Base-by-base conservation (phyloP, 2,329 filamentous ascomycete species). In the Claviceps sp. region DNA sequence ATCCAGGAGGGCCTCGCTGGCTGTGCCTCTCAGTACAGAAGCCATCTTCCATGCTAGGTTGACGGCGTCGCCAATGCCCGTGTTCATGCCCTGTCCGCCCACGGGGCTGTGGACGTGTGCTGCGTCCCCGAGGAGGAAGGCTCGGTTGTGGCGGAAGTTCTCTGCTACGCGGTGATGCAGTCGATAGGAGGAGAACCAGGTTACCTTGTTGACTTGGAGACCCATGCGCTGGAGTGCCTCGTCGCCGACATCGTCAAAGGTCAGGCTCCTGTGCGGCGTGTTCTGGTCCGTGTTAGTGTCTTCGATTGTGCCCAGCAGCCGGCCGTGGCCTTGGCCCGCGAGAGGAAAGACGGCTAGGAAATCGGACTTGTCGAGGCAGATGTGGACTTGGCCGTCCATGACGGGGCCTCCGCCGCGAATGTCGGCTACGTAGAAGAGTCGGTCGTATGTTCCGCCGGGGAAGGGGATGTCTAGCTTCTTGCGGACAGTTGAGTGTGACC, bases 41-140 rank as follows among this genome's bases (percentile, higher is more conserved):
- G 60, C 68, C 0, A 79, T 58, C 38, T 78, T 77, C 76, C 77
- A 81, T 8, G 70, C 71, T 1, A 81, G 59, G 44, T 73, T 75
- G 30, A 78, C 73, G 0, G 76, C 75, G 58, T 81, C 77, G 5
- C 74, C 72, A 37, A 80, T 70, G 3, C 78, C 77, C 0, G 77
- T 80, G 56, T 81, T 81, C 57, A 81, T 69, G 0, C 78, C 78
- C 55, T 80, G 77, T 0, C 76, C 78, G 0, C 76, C 77, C 8
- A 76, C 75, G 38, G 76, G 74, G 1, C 69, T 76, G 53, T 79
- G 75, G 2, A 76, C 76, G 51, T 81, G 77, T 0, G 75, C 76
- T 0, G 77, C 76, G 52, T 81, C 78, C 3, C 78, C 78, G 6
- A 73, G 75, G 0, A 81, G 63, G 45, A 79, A 44, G 20, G 42